phyloP scores from a whole-genome alignment of 345 rosid species.

The Reutealis trisperma region DNA sequence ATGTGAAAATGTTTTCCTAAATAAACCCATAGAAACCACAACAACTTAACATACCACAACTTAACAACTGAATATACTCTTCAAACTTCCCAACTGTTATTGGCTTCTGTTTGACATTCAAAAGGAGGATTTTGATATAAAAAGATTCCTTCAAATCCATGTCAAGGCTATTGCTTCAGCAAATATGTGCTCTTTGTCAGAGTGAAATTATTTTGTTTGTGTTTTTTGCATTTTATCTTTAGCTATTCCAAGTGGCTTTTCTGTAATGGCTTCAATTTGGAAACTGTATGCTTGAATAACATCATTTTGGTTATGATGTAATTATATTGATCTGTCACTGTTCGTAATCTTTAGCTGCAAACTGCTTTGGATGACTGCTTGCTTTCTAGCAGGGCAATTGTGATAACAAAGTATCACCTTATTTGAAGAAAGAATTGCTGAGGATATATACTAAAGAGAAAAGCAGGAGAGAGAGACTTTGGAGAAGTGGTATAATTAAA shows the following conservation, averaged over 20 bases:
- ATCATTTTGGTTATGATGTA: background rate
- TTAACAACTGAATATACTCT: background rate
- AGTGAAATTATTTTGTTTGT: background rate
- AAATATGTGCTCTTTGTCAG: background rate
- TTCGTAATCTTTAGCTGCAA: background rate
- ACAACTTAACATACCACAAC: too few species aligned
- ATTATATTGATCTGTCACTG: background rate
- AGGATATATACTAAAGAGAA: conserved; percentile 71
- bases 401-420: conserved; percentile 54
- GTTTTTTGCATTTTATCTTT: background rate
- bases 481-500: conserved; percentile 76
- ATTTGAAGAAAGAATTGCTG: conserved; percentile 74
- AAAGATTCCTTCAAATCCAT: background rate
- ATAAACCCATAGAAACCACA: background rate
- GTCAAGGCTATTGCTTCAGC: background rate
- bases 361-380: background rate
- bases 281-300: background rate
- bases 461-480: conserved; percentile 73
- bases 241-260: background rate
- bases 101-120: background rate
- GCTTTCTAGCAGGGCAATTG: conserved; percentile 41
- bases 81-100: background rate
- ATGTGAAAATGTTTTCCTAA: background rate
- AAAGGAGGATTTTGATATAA: background rate
- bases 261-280: background rate